A percentile compares a stretch with the other conserved stretches of the same genome.
These are phyloP conservation scores for Xylaria scruposa DNA, from an alignment of 495 filamentous ascomycete genomes.

Conservation along the genomic window DNA sequence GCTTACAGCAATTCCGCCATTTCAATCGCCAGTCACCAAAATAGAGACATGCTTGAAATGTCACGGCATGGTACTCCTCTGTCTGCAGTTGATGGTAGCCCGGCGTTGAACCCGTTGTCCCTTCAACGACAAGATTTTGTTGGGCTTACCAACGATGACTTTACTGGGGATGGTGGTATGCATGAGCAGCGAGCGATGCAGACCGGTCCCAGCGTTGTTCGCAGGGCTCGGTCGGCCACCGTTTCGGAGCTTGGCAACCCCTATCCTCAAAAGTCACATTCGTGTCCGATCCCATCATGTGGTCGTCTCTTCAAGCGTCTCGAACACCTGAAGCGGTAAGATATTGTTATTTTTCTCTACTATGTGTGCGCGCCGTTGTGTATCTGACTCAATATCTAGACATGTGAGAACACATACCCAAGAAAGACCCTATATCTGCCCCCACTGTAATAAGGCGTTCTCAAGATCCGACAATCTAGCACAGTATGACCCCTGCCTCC, in stretches of 20 bases:
- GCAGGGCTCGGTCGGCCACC: slow-evolving; percentile 92
- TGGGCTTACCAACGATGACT: slow-evolving; percentile 65
- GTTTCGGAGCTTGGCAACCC: slow-evolving; percentile 91
- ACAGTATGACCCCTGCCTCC: slow-evolving; percentile 70
- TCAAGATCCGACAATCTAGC: slow-evolving; percentile 98
- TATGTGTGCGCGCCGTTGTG: slow-evolving; percentile 44
- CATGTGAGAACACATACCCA: slow-evolving; percentile 99
- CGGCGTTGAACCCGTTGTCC: slow-evolving; percentile 71
- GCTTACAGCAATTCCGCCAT: slow-evolving; percentile 69
- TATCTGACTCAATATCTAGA: slow-evolving; percentile 72
- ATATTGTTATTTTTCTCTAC: slow-evolving; percentile 56
- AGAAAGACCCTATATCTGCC: slow-evolving; percentile 97
- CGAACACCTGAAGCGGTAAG: slow-evolving; percentile 98
- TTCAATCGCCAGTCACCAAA: slow-evolving; percentile 63
- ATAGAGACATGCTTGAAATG: slow-evolving; percentile 68
- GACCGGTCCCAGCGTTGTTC: slow-evolving; percentile 73
- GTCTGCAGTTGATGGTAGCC: slow-evolving; percentile 77
- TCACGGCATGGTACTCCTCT: slow-evolving; percentile 90
- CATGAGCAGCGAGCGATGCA: slow-evolving; percentile 68
- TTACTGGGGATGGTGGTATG: slow-evolving; percentile 62
- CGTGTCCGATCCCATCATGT: slow-evolving; percentile 97
- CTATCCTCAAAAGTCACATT: slow-evolving; percentile 96
- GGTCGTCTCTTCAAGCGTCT: slow-evolving; percentile 97
- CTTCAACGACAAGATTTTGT: slow-evolving; percentile 69
- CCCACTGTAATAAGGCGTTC: slow-evolving; percentile 97